Evolutionary conservation across 108 stramenopile species (phyloP), one percentile per base, ranked within the genome.

Genomic region (Tribonema minus): DNA sequence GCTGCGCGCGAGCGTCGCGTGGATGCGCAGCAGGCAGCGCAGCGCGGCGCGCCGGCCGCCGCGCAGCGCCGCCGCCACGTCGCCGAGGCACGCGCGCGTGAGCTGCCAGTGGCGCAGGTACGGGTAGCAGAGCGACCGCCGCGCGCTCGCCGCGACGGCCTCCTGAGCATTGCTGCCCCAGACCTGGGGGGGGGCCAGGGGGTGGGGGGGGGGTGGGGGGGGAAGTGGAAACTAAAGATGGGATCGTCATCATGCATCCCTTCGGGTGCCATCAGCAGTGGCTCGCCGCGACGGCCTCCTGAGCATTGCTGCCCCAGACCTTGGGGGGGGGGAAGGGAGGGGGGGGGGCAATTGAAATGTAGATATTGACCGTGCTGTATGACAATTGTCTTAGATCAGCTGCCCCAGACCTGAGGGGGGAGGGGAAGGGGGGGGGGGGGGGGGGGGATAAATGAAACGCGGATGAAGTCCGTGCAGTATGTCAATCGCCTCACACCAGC

Each of bases 121-220:
- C 59, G 95, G 95, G 82, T 94, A 94, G 6, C 92, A 87, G 78
- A 94, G 73, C 31, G 88, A 78, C 30, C 93, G 89, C 20, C 95
- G 86, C 37, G 88, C 61, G 62, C 82, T 86, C 37, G 35, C 35
- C 35, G 28, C 67, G 20, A 67, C 26, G 28, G 20, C 46, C 20
- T 86, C 33, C 0, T 9, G 41, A 27, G 9, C 67, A 3, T 38
- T 64, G 26, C 86, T 87, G 85, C 41, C 72, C 31, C 46, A 54
- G 15, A 54, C 46, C 46, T 54, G 46, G 20, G n/a, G n/a, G n/a
- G n/a, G n/a, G n/a, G n/a, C n/a, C n/a, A n/a, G n/a, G n/a, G n/a
- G n/a, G n/a, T n/a, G n/a, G n/a, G n/a, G n/a, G n/a, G n/a, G n/a
- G n/a, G n/a, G n/a, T n/a, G n/a, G n/a, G n/a, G n/a, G n/a, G n/a